Conservation (phyloP, 345 rosid species). For the Gossypium longicalyx region DNA sequence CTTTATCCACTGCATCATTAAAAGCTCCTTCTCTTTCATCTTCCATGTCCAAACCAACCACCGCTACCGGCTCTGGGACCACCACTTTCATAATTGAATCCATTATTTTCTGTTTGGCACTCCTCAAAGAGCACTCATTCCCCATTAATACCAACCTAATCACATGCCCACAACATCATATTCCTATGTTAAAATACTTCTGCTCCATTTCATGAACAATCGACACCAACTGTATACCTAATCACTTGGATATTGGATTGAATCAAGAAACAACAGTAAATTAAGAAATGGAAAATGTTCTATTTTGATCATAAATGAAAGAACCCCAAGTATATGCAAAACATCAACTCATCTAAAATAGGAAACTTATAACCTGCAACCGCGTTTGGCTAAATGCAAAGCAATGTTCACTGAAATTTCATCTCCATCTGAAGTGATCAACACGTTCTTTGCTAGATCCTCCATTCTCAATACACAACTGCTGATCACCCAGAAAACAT, state of each 20-base stretch:
- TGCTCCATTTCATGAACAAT: not conserved
- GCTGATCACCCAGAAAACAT: not conserved
- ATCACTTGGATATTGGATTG: not conserved
- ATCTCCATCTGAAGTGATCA: slow-evolving; percentile 79
- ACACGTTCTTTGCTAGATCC: slow-evolving; percentile 53
- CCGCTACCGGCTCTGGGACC: slow-evolving; percentile 31
- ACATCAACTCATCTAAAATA: not conserved
- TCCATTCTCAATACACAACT: slow-evolving; percentile 33
- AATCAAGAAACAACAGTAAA: not conserved
- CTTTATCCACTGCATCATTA: slow-evolving; percentile 69
- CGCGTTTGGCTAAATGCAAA: slow-evolving; percentile 58
- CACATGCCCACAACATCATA: not conserved
- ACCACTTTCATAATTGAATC: slow-evolving; percentile 27
- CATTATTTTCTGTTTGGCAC: slow-evolving; percentile 35
- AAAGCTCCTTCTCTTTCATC: slow-evolving; percentile 56
- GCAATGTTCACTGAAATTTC: slow-evolving; percentile 67
- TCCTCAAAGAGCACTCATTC: slow-evolving; percentile 44
- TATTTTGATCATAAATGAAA: no score
- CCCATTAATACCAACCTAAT: slow-evolving; percentile 86
- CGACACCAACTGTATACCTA: not conserved
- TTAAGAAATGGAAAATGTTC: no score
- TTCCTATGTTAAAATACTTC: not conserved
- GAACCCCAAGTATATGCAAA: slow-evolving; percentile 3
- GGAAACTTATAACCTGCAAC: slow-evolving; percentile 61
- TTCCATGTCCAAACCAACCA: slow-evolving; percentile 74